Evolutionary conservation across 1,284 basidiomycete species (phyloP).

Genomic region (Phellopilus nigrolimitatus): DNA sequence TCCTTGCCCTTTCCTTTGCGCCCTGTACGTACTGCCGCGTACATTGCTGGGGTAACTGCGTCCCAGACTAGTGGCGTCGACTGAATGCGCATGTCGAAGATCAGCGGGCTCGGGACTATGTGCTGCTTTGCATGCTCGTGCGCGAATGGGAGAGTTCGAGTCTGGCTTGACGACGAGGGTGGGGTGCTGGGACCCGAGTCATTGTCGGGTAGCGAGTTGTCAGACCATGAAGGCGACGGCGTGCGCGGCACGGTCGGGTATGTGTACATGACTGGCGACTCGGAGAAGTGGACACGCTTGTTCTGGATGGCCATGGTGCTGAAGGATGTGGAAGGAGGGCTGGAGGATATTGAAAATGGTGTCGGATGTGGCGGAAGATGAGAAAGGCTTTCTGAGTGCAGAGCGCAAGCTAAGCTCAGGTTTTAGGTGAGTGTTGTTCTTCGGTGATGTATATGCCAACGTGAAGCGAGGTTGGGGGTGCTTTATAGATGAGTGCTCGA

Average conservation of each 20-base stretch:
- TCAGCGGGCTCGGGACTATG: background rate
- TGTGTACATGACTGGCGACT: conserved; percentile 6
- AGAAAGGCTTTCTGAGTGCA: conserved; percentile 5
- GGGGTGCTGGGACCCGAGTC: conserved; percentile 17
- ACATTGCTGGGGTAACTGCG: background rate
- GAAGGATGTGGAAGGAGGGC: background rate
- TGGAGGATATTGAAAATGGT: too few relatives aligned
- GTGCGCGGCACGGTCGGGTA: conserved; percentile 4
- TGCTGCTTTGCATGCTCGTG: background rate
- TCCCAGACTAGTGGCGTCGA: conserved; percentile 12
- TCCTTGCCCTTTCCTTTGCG: conserved; percentile 14
- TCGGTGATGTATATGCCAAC: background rate
- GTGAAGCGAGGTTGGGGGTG: background rate
- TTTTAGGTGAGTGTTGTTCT: background rate
- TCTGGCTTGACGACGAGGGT: conserved; percentile 9
- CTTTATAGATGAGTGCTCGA: background rate
- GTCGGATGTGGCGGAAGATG: background rate
- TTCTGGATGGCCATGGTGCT: conserved; percentile 8
- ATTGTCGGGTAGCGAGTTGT: conserved; percentile 12
- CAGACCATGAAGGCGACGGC: conserved; percentile 15
- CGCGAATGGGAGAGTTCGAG: background rate
- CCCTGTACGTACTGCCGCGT: background rate
- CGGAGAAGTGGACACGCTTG: conserved; percentile 18
- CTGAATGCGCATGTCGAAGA: conserved; percentile 8
- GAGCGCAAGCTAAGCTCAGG: background rate